Evolutionary conservation across 179 eudicot genomes (phyloP).

Genomic region (Kewa caespitosa): DNA sequence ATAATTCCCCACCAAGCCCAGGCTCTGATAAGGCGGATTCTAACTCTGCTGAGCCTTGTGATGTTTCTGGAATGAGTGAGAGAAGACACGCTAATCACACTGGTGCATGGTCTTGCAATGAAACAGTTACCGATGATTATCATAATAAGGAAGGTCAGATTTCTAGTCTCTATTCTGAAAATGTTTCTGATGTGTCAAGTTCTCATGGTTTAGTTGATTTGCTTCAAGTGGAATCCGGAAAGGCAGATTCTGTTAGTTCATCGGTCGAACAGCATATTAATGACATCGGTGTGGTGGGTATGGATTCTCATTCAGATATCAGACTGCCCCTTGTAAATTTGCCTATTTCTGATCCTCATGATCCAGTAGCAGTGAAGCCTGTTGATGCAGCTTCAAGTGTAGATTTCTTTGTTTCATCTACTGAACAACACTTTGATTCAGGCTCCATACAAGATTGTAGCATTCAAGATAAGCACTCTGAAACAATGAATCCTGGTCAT

Average conservation of each 20-base stretch:
- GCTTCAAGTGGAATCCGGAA: slow-evolving; percentile 24
- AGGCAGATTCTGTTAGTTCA: slow-evolving; percentile 23
- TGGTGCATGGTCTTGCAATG: slow-evolving; percentile 19
- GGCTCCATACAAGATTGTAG: slow-evolving; percentile 1
- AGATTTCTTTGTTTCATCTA: slow-evolving; percentile 1
- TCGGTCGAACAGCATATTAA: slow-evolving; percentile 9
- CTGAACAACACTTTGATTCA: slow-evolving; percentile 11
- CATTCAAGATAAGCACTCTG: slow-evolving; percentile 17
- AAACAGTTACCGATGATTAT: slow-evolving; percentile 27
- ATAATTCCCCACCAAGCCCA: slow-evolving; percentile 20
- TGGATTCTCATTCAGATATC: slow-evolving; percentile 15
- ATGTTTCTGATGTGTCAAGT: slow-evolving; percentile 16
- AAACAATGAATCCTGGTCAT: slow-evolving; percentile 4
- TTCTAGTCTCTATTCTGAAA: slow-evolving; percentile 28
- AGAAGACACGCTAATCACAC: slow-evolving; percentile 20
- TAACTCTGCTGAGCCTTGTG: slow-evolving; percentile 16
- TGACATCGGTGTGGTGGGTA: not conserved
- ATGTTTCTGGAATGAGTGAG: slow-evolving; percentile 17
- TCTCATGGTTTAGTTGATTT: slow-evolving; percentile 26
- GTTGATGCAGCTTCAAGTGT: slow-evolving; percentile 10
- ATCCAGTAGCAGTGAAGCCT: slow-evolving; percentile 8
- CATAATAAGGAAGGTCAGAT: slow-evolving; percentile 30
- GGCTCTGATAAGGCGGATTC: slow-evolving; percentile 27
- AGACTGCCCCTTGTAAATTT: not conserved
- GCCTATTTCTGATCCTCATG: not conserved